Evolutionary conservation across 2,329 filamentous ascomycete species (phyloP), one percentile per base, ranked within the genome.

Genomic region (Neocatenulostroma microsporum): DNA sequence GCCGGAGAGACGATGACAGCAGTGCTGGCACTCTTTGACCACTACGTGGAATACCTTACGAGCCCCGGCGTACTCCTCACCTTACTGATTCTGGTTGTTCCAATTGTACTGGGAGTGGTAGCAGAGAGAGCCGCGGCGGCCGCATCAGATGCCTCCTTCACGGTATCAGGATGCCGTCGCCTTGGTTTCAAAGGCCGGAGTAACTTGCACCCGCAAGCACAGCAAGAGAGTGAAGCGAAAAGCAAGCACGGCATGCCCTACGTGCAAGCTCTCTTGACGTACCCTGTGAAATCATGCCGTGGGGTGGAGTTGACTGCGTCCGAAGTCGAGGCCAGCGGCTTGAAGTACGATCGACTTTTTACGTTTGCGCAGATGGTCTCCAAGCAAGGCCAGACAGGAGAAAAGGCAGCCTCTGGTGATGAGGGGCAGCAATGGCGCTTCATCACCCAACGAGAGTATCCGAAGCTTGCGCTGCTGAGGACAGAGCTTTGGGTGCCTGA

Each of bases 271-370:
- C 67, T 94, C 34, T 80, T 79, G 63, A 73, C 87, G 41, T 89
- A 91, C 58, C 87, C 88, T 1, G 64, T 94, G 58, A 89, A 93
- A 63, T 85, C 82, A 39, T 94, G 86, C 58, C 69, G 67, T 38
- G 83, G 82, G 19, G 77, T 94, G 37, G 84, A 91, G 62, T 61
- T 94, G 30, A 63, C 73, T 34, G 64, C 70, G 42, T 75, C 74
- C 41, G 72, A 75, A 36, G 70, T 91, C 12, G 62, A 84, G 30
- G 66, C 75, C 5, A 76, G 75, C 2, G 86, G 87, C 2, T 37
- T 94, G 39, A 74, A 81, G 56, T 83, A 82, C 59, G 87, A 95
- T 61, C 76, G 86, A 5, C 74, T 89, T 48, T 94, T 87, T 65
- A 81, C 78, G 31, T 84, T 95, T 56, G 86, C 83, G 2, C 81